Conservation (phyloP, 2,329 filamentous ascomycete species). For the Aspergillus floridensis region DNA sequence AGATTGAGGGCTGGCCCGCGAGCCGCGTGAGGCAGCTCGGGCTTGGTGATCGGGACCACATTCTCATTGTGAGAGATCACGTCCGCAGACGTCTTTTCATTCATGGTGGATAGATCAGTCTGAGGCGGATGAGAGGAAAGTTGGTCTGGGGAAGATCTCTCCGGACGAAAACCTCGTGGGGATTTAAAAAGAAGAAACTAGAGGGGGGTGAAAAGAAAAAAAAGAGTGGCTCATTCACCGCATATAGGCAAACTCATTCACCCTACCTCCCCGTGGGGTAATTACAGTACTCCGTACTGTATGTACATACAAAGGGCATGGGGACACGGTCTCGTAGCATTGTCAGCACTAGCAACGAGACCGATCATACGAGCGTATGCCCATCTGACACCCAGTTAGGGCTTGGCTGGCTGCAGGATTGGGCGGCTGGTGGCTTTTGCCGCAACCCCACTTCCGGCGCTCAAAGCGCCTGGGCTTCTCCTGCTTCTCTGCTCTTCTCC, state of each 20-base stretch:
- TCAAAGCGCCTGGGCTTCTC: not conserved
- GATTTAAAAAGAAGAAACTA: not conserved
- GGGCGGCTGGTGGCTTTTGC: not conserved
- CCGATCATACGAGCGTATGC: not conserved
- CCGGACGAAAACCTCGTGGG: not conserved
- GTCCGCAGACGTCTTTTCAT: slow-evolving; percentile 7
- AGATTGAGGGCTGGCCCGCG: slow-evolving; percentile 42
- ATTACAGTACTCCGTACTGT: no score
- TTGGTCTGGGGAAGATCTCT: not conserved
- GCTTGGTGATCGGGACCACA: not conserved
- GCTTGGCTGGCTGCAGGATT: not conserved
- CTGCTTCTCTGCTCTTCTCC: not conserved
- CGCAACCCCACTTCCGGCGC: not conserved
- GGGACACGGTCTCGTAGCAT: not conserved
- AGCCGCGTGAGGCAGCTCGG: slow-evolving; percentile 1
- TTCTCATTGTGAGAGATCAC: slow-evolving; percentile 8
- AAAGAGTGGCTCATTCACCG: not conserved
- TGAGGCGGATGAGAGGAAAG: not conserved
- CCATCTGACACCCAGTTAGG: no score
- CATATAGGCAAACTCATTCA: not conserved
- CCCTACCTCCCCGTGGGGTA: not conserved
- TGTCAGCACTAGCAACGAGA: not conserved
- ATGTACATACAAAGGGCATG: not conserved
- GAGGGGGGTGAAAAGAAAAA: no score
- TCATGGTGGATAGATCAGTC: slow-evolving; percentile 4